phyloP scores from a whole-genome alignment of 192 early-diverging fungal genomes.

The Podila epigama region DNA sequence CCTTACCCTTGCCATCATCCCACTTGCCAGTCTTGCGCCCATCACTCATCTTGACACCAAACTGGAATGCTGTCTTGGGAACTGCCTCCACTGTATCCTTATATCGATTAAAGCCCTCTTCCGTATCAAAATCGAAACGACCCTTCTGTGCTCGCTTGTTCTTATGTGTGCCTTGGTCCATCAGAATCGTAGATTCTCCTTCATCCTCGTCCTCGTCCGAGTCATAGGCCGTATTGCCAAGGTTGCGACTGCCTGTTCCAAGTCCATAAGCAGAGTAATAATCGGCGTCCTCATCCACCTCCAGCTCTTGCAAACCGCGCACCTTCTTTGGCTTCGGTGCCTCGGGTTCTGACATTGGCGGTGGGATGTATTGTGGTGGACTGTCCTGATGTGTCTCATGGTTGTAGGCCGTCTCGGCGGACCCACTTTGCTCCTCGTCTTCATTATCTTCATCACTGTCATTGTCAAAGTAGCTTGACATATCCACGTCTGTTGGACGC shows the following conservation, averaged over 20 bases:
- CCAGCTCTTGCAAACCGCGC: slow-evolving; percentile 24
- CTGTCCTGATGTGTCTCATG: neutral
- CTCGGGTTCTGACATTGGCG: slow-evolving; percentile 24
- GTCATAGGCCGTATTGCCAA: slow-evolving; percentile 60
- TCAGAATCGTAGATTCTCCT: slow-evolving; percentile 53
- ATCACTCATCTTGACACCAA: slow-evolving; percentile 76
- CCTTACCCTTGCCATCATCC: slow-evolving; percentile 41
- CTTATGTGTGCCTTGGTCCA: slow-evolving; percentile 74
- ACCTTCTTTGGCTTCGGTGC: too few species aligned
- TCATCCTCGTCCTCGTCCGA: slow-evolving; percentile 55
- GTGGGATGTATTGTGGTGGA: neutral
- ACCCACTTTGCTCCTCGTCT: neutral
- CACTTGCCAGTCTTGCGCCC: slow-evolving; percentile 63
- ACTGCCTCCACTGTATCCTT: slow-evolving; percentile 75
- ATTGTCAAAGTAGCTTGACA: slow-evolving; percentile 29
- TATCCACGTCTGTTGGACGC: slow-evolving; percentile 23
- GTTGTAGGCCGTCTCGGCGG: neutral
- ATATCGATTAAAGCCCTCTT: slow-evolving; percentile 77
- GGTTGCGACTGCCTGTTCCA: slow-evolving; percentile 46
- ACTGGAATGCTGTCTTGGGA: slow-evolving; percentile 80
- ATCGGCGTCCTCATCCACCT: slow-evolving; percentile 52
- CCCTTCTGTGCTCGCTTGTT: slow-evolving; percentile 75
- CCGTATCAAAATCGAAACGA: slow-evolving; percentile 82
- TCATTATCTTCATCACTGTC: slow-evolving; percentile 25
- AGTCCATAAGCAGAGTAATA: slow-evolving; percentile 64